A percentile compares a stretch with the other conserved stretches of the same genome.
Conservation (phyloP, 2,329 filamentous ascomycete genomes). For the Neonectria ditissima region DNA sequence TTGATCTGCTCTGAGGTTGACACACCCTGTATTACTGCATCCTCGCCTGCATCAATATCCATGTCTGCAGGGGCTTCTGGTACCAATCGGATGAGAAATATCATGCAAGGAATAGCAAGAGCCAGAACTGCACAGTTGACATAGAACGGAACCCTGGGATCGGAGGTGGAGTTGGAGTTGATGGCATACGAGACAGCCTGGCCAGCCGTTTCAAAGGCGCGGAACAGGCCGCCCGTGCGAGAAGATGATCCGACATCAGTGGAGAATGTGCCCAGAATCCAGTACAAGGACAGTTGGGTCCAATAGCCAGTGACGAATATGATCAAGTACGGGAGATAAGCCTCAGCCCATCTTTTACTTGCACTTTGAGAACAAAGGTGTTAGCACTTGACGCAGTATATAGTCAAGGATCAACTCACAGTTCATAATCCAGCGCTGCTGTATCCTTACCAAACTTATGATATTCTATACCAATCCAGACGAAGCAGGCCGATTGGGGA, state of each 20-base stretch:
- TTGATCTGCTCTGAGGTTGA: neutral
- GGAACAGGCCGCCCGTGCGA: conserved; percentile 46
- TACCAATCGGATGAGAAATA: conserved; percentile 23
- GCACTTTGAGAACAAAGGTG: neutral
- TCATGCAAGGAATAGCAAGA: conserved; percentile 21
- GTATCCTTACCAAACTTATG: conserved; percentile 14
- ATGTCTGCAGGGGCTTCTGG: conserved; percentile 8
- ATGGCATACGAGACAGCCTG: conserved; percentile 48
- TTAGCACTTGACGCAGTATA: neutral
- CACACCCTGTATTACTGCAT: conserved; percentile 14
- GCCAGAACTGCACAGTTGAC: conserved; percentile 18
- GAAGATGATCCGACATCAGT: conserved; percentile 48
- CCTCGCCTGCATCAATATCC: conserved; percentile 19
- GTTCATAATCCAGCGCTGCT: conserved; percentile 18
- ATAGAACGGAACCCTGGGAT: conserved; percentile 21
- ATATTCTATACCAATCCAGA: conserved; percentile 28
- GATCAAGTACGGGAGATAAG: conserved; percentile 25
- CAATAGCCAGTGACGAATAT: conserved; percentile 23
- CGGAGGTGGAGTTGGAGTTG: conserved; percentile 39
- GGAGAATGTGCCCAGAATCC: conserved; percentile 52
- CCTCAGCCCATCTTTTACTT: conserved; percentile 20
- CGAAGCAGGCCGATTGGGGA: conserved; percentile 22
- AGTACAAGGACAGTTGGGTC: conserved; percentile 46
- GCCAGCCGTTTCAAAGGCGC: conserved; percentile 45
- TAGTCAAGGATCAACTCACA: neutral